Evolutionary conservation across 2,329 filamentous ascomycete species (phyloP), one percentile per base, ranked within the genome.

Genomic region (Sporothrix schenckii): DNA sequence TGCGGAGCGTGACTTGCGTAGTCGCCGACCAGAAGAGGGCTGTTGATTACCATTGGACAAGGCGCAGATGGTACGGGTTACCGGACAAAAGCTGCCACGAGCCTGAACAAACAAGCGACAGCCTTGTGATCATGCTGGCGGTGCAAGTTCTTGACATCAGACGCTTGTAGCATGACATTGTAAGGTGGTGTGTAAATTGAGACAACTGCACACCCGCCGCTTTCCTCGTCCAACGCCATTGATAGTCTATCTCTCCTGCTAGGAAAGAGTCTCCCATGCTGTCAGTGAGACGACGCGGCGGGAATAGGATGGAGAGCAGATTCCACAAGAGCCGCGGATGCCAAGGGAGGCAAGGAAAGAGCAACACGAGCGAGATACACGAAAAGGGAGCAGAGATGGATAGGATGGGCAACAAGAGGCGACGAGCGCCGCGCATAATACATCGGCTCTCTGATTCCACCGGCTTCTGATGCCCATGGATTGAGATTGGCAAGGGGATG

Each of bases 341-440:
- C 34, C 56, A 61, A 61, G 56, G 39, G 56, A 44, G n/a, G 30
- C 27, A 24, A 65, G 47, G 27, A 68, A 27, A 27, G 49, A 56
- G 34, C 3, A 34, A 39, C 19, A 39, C n/a, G 21, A 58, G 47
- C 19, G 16, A 49, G 53, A 68, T 47, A 68, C 52, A 66, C 39
- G 24, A 56, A 41, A 60, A 19, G 56, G 14, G 56, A 41, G 19
- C 30, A 21, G 34, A 60, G 56, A 60, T 60, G 34, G 34, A 34
- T 21, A 24, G 34, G 21, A 44, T 61, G 56, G 34, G 7, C 10
- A 44, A 30, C 34, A 61, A 61, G 34, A 34, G 34, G 34, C 34
- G 7, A 34, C 7, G 58, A 13, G 14, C 9, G 19, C 16, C 6
- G 49, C 21, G 5, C 47, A 24, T 27, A 11, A 11, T 14, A 30